Conservation (phyloP, 371 early-diverging fungal species). For the Haplosporangium sp. region DNA sequence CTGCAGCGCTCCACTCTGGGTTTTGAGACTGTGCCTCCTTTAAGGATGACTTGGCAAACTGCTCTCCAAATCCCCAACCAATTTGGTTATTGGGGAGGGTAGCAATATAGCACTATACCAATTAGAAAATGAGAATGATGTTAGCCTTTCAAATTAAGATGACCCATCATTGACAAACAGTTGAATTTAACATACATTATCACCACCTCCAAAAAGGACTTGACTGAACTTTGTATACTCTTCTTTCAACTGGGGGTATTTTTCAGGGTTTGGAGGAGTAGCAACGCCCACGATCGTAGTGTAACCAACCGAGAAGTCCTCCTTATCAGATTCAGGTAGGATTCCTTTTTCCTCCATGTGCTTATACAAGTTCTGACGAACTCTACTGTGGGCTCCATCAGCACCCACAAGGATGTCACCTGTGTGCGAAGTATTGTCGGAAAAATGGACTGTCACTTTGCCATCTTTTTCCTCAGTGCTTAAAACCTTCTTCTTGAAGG, state of each 20-base stretch:
- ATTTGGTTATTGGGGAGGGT: constrained; percentile 18
- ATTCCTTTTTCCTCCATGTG: constrained; percentile 8
- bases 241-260: constrained; percentile 16
- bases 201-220: constrained; percentile 3
- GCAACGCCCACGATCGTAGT: constrained; percentile 19
- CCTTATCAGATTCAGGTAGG: constrained; percentile 7
- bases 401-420: constrained; percentile 33
- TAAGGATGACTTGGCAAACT: background rate
- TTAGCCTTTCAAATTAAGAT: background rate
- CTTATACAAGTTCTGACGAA: constrained; percentile 25
- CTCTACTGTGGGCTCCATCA: constrained; percentile 13
- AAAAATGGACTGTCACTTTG: constrained; percentile 14
- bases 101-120: constrained; percentile 11
- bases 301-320: constrained; percentile 8
- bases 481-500: constrained; percentile 6
- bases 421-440: constrained; percentile 11
- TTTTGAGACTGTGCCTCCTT: constrained; percentile 9
- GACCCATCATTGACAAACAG: background rate
- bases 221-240: background rate
- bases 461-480: background rate
- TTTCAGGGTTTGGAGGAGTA: constrained; percentile 8
- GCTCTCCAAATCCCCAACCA: constrained; percentile 17
- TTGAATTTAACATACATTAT: constrained; percentile 1
- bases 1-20: constrained; percentile 39
- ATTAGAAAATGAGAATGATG: background rate